Conservation (phyloP, 176 grass and related monocot species). For the Oryza nivara region DNA sequence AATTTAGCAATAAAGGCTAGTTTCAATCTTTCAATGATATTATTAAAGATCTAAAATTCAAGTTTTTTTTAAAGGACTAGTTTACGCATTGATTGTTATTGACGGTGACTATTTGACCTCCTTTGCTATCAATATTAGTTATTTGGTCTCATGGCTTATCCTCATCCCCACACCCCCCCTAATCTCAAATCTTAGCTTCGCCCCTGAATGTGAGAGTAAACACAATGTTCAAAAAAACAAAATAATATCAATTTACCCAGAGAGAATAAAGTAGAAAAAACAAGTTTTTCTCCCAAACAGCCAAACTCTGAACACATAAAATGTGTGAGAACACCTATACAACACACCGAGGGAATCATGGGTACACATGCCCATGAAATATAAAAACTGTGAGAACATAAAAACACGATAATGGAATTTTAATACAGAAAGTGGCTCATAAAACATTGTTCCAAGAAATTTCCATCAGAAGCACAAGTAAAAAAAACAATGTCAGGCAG, state of each 20-base stretch:
- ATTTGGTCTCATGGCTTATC: too few species aligned
- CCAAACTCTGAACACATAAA: neutral
- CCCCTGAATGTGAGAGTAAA: neutral
- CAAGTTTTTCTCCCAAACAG: neutral
- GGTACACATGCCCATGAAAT: neutral
- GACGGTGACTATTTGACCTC: too few species aligned
- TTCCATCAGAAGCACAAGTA: neutral
- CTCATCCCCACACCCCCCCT: too few species aligned
- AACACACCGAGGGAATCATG: neutral
- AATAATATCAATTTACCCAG: neutral
- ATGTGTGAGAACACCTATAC: neutral
- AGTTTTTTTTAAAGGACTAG: too few species aligned
- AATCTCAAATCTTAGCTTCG: too few species aligned
- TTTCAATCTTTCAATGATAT: too few species aligned
- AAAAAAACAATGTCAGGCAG: conserved; percentile 6
- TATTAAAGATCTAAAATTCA: too few species aligned
- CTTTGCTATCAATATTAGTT: too few species aligned
- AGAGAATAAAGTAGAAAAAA: neutral
- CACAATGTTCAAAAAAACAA: neutral
- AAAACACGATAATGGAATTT: neutral
- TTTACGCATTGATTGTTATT: too few species aligned
- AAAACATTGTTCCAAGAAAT: conserved; percentile 5
- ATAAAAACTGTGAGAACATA: neutral
- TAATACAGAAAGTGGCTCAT: neutral
- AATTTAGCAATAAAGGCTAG: too few species aligned